Base-by-base conservation (phyloP, 1,284 basidiomycete species). In the Caloboletus firmus region DNA sequence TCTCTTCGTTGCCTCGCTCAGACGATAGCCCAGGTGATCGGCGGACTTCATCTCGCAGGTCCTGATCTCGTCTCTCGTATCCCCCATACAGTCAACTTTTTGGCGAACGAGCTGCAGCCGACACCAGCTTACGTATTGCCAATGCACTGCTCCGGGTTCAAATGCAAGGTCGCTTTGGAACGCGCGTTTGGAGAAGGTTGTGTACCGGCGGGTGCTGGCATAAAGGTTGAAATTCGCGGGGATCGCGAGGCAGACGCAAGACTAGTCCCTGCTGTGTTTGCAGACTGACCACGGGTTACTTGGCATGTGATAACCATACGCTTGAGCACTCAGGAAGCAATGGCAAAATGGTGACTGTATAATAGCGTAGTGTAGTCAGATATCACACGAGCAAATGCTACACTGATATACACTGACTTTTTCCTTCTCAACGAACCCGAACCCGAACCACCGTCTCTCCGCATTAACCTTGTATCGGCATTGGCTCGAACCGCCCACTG, bases 141-240 rank as follows among this genome's bases (percentile, higher is more conserved):
- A 0, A 88, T 93, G 82, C 91, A 93, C 69, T 93, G 91, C 62
- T 83, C 87, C 1, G 90, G 91, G 0, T 89, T 92, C 63, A 77
- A 79, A 31, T 80, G 79, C 28, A 89, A 92, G 66, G 67, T 88
- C 1, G 85, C 84, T 5, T 70, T 93, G 58, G 81, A 85, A 62
- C 70, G 72, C 9, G 87, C 80, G 2, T 75, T 93, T 13, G 90
- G 89, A 18, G 81, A 87, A 46, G 82, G 82, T 1, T 87, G 85
- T 62, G 87, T 91, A 12, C 87, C 89, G 1, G 85, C 83, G 5
- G 89, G 89, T 3, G 84, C 85, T 2, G 90, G 91, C 10, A 78
- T 85, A 28, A 83, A 77, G 59, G 78, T 90, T 2, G 75, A 83
- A 12, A 63, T 89, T 40, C 59, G 63, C 15, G 80, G 80, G 11